A percentile compares a stretch with the other conserved stretches of the same genome.
These are phyloP conservation scores for Termitomyces sp. DNA, from an alignment of 768 basidiomycete species.

Conservation along the genomic window DNA sequence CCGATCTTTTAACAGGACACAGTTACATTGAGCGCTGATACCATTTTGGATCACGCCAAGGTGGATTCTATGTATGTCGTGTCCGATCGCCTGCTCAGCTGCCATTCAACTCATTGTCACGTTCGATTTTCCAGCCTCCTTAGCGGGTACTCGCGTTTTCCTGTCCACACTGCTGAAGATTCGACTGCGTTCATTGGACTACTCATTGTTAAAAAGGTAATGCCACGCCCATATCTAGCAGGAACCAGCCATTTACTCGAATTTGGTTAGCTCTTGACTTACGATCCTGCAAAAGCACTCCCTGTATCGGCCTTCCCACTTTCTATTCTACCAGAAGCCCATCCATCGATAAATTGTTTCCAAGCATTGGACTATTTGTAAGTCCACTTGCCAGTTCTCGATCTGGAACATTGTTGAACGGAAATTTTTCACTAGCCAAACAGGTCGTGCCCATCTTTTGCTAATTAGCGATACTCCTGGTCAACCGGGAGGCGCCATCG, in stretches of 20 bases:
- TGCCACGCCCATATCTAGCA: background rate
- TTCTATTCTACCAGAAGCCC: constrained; percentile 86
- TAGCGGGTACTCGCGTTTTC: constrained; percentile 93
- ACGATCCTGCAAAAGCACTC: constrained; percentile 79
- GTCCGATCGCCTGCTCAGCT: background rate
- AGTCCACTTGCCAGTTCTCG: constrained; percentile 14
- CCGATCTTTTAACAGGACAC: constrained; percentile 55
- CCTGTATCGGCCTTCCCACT: constrained; percentile 75
- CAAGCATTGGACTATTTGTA: constrained; percentile 94
- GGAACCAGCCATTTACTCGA: background rate
- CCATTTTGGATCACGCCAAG: constrained; percentile 71
- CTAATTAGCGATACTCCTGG: constrained; percentile 86
- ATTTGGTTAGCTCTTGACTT: constrained; percentile 65
- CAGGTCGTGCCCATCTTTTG: constrained; percentile 89
- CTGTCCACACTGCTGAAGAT: constrained; percentile 73
- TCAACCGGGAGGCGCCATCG: constrained; percentile 76
- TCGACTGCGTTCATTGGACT: constrained; percentile 75
- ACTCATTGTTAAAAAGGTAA: constrained; percentile 78
- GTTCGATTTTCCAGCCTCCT: constrained; percentile 36
- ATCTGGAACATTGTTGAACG: background rate
- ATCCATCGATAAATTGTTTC: constrained; percentile 87
- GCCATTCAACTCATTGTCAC: constrained; percentile 4
- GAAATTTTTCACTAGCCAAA: constrained; percentile 56
- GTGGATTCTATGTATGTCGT: constrained; percentile 67
- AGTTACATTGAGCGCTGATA: constrained; percentile 74